Conservation (phyloP, 2,329 filamentous ascomycete genomes). For the Cladosporium sp. region DNA sequence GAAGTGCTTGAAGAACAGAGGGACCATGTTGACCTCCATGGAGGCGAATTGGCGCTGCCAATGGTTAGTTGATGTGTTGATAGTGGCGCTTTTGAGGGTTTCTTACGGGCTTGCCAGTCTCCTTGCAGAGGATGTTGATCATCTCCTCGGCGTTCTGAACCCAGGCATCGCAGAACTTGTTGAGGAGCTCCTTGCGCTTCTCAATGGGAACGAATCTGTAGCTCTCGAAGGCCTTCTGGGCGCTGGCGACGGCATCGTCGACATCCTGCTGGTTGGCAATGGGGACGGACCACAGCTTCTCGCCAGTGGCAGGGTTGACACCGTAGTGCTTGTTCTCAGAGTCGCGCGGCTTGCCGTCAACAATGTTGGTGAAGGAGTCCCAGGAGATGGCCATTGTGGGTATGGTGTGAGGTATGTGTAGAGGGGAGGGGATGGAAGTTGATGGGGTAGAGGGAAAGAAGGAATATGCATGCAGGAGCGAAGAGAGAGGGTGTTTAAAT, state of each 20-base stretch:
- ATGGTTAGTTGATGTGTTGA: slow-evolving; percentile 11
- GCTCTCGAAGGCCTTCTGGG: slow-evolving; percentile 33
- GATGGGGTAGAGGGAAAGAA: not conserved
- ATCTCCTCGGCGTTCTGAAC: slow-evolving; percentile 31
- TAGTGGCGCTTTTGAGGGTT: not conserved
- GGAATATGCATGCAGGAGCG: not conserved
- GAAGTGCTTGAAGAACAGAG: slow-evolving; percentile 37
- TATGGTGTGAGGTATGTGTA: slow-evolving; percentile 2
- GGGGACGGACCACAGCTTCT: slow-evolving; percentile 34
- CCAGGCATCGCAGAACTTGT: slow-evolving; percentile 31
- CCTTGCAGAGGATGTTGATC: slow-evolving; percentile 30
- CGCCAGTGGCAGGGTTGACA: slow-evolving; percentile 32
- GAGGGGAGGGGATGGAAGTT: no score
- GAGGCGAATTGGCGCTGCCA: slow-evolving; percentile 37
- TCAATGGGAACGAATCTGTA: slow-evolving; percentile 31
- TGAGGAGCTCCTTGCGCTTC: slow-evolving; percentile 33
- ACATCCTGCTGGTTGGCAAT: slow-evolving; percentile 35
- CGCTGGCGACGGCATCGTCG: slow-evolving; percentile 34
- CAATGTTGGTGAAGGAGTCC: slow-evolving; percentile 36
- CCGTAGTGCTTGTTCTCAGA: slow-evolving; percentile 31
- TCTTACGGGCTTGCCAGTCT: slow-evolving; percentile 37
- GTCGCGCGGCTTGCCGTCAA: slow-evolving; percentile 33
- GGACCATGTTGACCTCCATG: slow-evolving; percentile 35
- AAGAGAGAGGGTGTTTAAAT: slow-evolving; percentile 1
- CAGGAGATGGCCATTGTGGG: slow-evolving; percentile 39